Conservation (phyloP, 257 asterid species). For the Jacaranda mimosifolia region DNA sequence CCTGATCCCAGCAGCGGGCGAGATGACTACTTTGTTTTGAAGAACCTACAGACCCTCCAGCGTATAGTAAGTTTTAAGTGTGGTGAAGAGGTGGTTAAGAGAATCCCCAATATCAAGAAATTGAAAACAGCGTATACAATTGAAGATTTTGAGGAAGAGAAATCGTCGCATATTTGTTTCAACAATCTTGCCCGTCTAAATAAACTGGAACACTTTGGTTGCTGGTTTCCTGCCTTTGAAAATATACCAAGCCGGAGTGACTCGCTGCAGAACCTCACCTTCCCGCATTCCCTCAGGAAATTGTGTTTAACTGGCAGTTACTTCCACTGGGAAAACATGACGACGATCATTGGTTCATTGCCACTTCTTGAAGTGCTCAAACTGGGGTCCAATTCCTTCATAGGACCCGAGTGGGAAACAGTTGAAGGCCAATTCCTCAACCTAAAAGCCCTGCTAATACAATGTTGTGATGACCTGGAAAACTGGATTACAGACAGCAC, state of each 20-base stretch:
- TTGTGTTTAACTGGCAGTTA: not conserved
- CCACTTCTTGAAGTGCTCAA: constrained; percentile 24
- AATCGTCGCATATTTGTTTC: not conserved
- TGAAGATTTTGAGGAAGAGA: no score
- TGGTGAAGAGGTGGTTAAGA: not conserved
- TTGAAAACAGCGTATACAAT: not conserved
- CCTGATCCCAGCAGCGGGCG: no score
- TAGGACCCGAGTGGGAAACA: constrained; percentile 15
- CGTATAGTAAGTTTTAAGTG: no score
- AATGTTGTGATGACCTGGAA: not conserved
- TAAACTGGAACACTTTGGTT: not conserved
- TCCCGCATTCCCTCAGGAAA: not conserved
- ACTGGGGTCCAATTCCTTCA: fast-evolving
- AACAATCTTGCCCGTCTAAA: not conserved
- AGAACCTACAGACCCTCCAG: not conserved
- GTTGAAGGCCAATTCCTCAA: not conserved
- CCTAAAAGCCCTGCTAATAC: not conserved
- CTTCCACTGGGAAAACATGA: not conserved
- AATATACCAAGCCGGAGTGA: no score
- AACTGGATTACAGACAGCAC: constrained; percentile 10
- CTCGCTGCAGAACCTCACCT: not conserved
- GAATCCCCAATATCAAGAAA: constrained; percentile 21
- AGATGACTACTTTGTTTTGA: not conserved
- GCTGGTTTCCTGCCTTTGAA: not conserved
- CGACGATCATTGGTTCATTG: not conserved